Evolutionary conservation across 257 asterid genomes (phyloP).

Genomic region (Nicotiana knightiana): DNA sequence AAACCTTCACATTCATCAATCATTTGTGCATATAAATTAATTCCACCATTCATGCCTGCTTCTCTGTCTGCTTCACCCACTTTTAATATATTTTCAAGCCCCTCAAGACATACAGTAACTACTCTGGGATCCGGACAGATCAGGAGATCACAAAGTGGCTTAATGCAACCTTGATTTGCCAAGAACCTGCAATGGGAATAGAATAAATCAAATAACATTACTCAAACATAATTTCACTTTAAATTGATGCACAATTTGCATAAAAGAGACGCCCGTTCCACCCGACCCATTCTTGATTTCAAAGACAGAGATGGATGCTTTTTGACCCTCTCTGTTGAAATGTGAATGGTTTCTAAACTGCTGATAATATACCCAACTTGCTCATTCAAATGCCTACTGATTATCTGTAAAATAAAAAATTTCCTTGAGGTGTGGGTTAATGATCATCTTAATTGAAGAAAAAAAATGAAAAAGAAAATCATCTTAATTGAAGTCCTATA

Average conservation of each 20-base stretch:
- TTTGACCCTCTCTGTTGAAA: no score
- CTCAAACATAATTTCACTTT: neutral
- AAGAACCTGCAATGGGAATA: constrained; percentile 31
- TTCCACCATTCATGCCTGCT: constrained; percentile 32
- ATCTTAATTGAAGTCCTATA: no score
- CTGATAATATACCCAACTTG: no score
- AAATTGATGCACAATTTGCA: neutral
- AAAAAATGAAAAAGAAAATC: no score
- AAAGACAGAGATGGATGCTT: no score
- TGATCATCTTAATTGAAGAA: no score
- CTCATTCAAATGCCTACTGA: no score
- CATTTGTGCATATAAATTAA: constrained; percentile 44
- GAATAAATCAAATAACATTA: neutral
- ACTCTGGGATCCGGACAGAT: constrained; percentile 40
- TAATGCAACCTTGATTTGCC: constrained; percentile 43
- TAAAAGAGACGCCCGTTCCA: no score
- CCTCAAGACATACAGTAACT: constrained; percentile 25
- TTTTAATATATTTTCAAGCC: constrained; percentile 26
- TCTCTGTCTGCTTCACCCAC: constrained; percentile 50
- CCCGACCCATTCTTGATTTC: no score
- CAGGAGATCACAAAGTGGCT: constrained; percentile 44
- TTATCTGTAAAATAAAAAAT: no score
- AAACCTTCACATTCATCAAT: constrained; percentile 20
- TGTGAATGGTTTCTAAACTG: no score
- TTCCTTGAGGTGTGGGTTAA: no score